Base-by-base conservation (phyloP, 1,139 yeast species). In the Debaryomyces fabryi region DNA sequence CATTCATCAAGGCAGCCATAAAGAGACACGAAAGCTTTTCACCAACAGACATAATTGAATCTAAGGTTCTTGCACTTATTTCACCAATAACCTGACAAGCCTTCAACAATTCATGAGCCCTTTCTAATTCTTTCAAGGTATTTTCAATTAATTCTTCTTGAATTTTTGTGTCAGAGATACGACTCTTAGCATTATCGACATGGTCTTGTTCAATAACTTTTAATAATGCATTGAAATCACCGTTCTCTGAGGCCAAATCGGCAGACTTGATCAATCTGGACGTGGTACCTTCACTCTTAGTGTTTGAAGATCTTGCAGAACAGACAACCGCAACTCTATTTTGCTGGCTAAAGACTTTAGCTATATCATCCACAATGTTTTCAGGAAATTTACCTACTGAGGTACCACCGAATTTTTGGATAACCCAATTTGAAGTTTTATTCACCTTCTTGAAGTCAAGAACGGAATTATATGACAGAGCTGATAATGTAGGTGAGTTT, bases 401-500 rank as follows among this genome's bases (percentile, higher is more conserved):
- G n/a, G 99, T 93, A 46, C 99, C 99, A 39, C 99, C 99, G 61
- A 89, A 93, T 68, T 93, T 93, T 67, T 93, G 99, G 7, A 93
- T 88, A 20, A 93, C 72, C 97, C 98, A 92, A 16, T 83, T 83
- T 24, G 52, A 47, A n/a, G 55, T 47, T 25, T 57, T 47, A 21
- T 56, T 56, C 38, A 40, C 51, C 24, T 63, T 53, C 24, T 63
- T 64, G 44, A 76, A 63, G 54, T 76, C 81, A 38, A 71, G 62
- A 34, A 76, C 77, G 3, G 80, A 74, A 50, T 72, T 75, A 52
- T 72, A 76, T 3, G 78, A 69, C 44, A 57, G 57, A 6, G 59
- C 59, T 15, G 56, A 48, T 20, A 51, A 49, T 10, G 51, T 40
- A 20, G 58, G 59, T 13, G 56, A 49, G n/a, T 24, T 45, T 27